A percentile compares a stretch with the other conserved stretches of the same genome.
Conservation (phyloP, 2,329 filamentous ascomycete genomes). For the Trichoderma aggressivum region DNA sequence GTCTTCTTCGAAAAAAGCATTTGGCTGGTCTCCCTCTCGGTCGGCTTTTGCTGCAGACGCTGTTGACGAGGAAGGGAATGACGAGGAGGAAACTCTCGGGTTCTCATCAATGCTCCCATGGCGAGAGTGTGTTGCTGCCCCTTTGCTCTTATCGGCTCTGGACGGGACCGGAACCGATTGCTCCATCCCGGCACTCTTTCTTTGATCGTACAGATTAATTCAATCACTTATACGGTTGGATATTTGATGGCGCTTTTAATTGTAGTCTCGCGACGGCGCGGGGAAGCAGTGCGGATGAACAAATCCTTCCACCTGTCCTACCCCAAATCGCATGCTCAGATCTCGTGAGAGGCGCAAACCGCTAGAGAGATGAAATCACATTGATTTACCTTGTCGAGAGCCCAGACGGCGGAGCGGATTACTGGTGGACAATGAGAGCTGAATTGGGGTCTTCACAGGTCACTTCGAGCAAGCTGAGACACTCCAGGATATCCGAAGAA, state of each 20-base stretch:
- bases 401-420: neutral
- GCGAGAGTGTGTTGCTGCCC: neutral
- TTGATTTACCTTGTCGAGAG: neutral
- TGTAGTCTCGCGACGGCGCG: neutral
- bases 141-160: slow-evolving; percentile 1
- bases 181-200: neutral
- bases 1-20: neutral
- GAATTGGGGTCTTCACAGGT: neutral
- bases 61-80: slow-evolving; percentile 2
- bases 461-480: neutral
- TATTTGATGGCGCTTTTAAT: neutral
- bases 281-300: neutral
- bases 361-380: neutral
- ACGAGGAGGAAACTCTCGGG: neutral
- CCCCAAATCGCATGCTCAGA: neutral
- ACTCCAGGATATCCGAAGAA: neutral
- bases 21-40: neutral
- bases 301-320: neutral
- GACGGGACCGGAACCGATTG: neutral
- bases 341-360: neutral
- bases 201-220: neutral
- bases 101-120: slow-evolving; percentile 10
- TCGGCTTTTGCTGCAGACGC: neutral
- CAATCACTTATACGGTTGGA: neutral
- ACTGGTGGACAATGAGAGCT: neutral